Base-by-base conservation (phyloP, 768 basidiomycete genomes). In the Boletus eberwhitei region DNA sequence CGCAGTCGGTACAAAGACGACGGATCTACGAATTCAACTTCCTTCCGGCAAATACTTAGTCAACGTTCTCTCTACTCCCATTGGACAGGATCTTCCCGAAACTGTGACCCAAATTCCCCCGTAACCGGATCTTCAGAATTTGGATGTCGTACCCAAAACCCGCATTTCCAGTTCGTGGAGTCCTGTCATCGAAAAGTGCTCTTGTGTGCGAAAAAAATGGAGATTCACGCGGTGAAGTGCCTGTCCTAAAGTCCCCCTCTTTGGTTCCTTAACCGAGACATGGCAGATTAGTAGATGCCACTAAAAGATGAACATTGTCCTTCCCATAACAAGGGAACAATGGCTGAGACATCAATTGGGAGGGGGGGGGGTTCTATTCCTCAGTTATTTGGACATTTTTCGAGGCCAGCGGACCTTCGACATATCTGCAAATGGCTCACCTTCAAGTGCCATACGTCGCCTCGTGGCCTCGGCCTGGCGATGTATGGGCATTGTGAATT, bases 311-410 rank as follows among this genome's bases (percentile, higher is more conserved):
- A 54, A 64, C 68, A 60, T 67, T 66, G 66, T 60, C 50, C 59
- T 63, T 72, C 32, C 71, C 64, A 62, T 66, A 70, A 64, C 17
- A 21, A 63, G 70, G 56, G 58, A 60, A 72, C 70, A 70, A 70
- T 59, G 64, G 3, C 50, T 59, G 61, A 64, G 64, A 65, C 61
- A 58, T 47, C 41, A n/a, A n/a, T n/a, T n/a, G n/a, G n/a, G n/a
- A n/a, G n/a, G n/a, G n/a, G n/a, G n/a, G n/a, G 12, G 44, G 48
- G 22, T 40, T 38, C 41, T 45, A 40, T 57, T 58, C 35, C 48
- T 43, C 48, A 48, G 32, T 55, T 54, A 52, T 41, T 34, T 54
- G 51, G 36, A 36, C 8, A 53, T 58, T 54, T 54, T 56, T 57
- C 48, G 43, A 42, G 47, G 49, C 36, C 19, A 38, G 45, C 41